Conservation (phyloP, 768 basidiomycete genomes). For the Mycena maculata region DNA sequence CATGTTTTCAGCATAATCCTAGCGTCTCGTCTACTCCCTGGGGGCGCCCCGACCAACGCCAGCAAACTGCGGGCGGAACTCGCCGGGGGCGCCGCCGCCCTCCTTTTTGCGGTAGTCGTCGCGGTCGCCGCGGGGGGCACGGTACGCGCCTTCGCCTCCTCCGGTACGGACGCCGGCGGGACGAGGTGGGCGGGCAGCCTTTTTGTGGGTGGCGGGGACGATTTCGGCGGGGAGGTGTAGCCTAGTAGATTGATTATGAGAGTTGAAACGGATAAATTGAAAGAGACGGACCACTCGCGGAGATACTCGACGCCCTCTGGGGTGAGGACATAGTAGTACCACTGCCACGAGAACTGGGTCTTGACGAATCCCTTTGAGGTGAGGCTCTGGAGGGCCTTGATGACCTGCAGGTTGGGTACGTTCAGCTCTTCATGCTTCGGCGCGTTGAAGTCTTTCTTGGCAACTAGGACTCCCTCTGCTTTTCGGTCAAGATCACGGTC, state of each 20-base stretch:
- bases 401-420: constrained; percentile 76
- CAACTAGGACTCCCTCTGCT: constrained; percentile 96
- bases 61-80: constrained; percentile 90
- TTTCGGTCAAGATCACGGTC: neutral
- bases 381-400: constrained; percentile 78
- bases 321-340: constrained; percentile 98
- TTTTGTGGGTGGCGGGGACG: constrained; percentile 98
- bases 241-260: constrained; percentile 63
- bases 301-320: constrained; percentile 98
- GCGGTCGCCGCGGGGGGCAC: constrained; percentile 87
- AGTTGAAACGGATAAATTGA: neutral
- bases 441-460: constrained; percentile 99
- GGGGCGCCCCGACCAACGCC: constrained; percentile 92
- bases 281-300: constrained; percentile 78
- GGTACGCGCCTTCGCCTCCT: constrained; percentile 84
- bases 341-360: constrained; percentile 99
- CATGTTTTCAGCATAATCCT: constrained; percentile 26
- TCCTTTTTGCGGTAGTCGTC: constrained; percentile 96
- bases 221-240: constrained; percentile 95
- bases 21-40: constrained; percentile 61
- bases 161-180: constrained; percentile 81
- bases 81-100: constrained; percentile 80
- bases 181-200: constrained; percentile 88
- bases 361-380: constrained; percentile 89
- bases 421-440: constrained; percentile 94